phyloP scores from a whole-genome alignment of 2,329 filamentous ascomycete species.

The Diaporthe longicolla region DNA sequence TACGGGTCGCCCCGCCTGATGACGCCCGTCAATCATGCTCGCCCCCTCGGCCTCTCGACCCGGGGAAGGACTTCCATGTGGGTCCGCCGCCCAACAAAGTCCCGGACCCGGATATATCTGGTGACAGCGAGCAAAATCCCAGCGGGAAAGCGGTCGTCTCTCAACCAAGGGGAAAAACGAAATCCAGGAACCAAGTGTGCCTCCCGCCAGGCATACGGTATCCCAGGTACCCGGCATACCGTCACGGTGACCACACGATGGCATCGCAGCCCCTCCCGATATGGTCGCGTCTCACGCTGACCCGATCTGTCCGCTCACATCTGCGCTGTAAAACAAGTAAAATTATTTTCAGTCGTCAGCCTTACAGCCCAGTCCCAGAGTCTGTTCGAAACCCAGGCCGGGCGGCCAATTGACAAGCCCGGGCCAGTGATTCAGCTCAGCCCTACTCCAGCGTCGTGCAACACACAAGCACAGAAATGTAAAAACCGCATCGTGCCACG shows the following conservation, averaged over 20 bases:
- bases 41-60: constrained; percentile 4
- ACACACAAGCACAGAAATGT: not conserved
- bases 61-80: constrained; percentile 22
- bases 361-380: not conserved
- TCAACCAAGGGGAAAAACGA: not conserved
- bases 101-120: constrained; percentile 28
- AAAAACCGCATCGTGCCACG: constrained; percentile 20
- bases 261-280: not conserved
- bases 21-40: constrained; percentile 15
- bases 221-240: not conserved
- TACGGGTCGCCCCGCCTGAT: constrained; percentile 26
- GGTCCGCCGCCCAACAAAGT: constrained; percentile 25
- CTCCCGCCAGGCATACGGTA: not conserved
- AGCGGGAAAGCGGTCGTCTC: not conserved
- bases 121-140: constrained; percentile 23
- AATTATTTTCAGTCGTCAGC: not conserved
- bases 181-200: not conserved
- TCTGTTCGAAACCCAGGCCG: not conserved
- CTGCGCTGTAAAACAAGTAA: not conserved
- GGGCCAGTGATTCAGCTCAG: not conserved
- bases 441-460: not conserved
- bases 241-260: constrained; percentile 22
- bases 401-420: not conserved
- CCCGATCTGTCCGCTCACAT: not conserved
- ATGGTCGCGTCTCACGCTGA: not conserved